Percentiles rank a stretch among this genome's conserved stretches.
Evolutionary conservation across 1,139 yeast species (phyloP).

Genomic region (Lodderomyces parapsilosis): DNA sequence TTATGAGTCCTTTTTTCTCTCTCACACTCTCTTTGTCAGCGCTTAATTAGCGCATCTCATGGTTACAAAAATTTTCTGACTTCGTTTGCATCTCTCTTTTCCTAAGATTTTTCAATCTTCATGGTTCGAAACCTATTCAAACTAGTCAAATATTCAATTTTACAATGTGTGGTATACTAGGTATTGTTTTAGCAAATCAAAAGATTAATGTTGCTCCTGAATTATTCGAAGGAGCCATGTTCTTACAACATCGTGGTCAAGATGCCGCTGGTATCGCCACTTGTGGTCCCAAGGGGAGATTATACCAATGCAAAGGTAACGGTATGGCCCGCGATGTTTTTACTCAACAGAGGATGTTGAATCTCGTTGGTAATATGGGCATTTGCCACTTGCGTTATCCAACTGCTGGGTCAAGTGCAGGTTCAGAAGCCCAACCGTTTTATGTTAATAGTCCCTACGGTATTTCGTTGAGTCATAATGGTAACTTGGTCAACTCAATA

Average conservation of each 20-base stretch:
- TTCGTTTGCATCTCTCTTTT: constrained; percentile 6
- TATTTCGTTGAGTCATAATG: constrained; percentile 85
- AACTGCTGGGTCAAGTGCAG: constrained; percentile 97
- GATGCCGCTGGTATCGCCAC: constrained; percentile 99
- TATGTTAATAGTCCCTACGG: constrained; percentile 98
- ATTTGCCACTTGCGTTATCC: constrained; percentile 94
- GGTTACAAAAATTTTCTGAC: constrained; percentile 1
- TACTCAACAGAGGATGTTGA: constrained; percentile 75
- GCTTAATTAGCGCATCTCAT: constrained; percentile 1
- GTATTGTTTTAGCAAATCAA: constrained; percentile 80
- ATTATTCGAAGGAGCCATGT: constrained; percentile 88
- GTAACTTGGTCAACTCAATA: constrained; percentile 86
- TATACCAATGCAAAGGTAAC: constrained; percentile 97
- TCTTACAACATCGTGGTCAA: constrained; percentile 96
- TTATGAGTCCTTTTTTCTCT: constrained; percentile 5
- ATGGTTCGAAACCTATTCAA: constrained; percentile 1
- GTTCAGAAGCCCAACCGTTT: constrained; percentile 97
- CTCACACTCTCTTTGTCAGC: background rate
- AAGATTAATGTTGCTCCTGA: constrained; percentile 78
- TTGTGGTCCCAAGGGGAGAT: constrained; percentile 89
- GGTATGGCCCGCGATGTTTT: constrained; percentile 99
- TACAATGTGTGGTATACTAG: constrained; percentile 91
- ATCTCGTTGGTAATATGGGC: constrained; percentile 92
- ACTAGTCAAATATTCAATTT: background rate
- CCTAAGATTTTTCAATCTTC: constrained; percentile 6